A percentile compares a stretch with the other conserved stretches of the same genome.
These are phyloP conservation scores for Ganoderma lingzhi DNA, from an alignment of 1,284 basidiomycete species.

Conservation along the genomic window DNA sequence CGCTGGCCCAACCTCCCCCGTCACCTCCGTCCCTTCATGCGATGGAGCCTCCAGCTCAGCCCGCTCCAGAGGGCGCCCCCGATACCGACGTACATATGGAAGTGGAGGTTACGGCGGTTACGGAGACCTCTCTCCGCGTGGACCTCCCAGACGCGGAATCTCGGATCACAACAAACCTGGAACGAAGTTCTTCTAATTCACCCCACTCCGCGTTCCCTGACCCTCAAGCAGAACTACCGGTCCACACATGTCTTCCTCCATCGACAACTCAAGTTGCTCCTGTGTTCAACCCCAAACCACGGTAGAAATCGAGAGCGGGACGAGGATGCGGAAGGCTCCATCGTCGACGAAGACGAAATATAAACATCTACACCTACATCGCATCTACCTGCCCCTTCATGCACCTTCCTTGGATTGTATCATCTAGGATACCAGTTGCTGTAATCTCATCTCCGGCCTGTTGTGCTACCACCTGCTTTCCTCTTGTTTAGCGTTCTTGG, in stretches of 20 bases:
- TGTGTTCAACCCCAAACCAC: not conserved
- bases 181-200: not conserved
- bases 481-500: conserved; percentile 5
- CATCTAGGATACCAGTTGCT: not conserved
- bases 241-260: not conserved
- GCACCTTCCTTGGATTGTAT: conserved; percentile 2
- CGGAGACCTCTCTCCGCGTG: not conserved
- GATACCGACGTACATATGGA: not conserved
- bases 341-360: conserved; percentile 23
- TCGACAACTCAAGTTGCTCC: not conserved
- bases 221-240: not conserved
- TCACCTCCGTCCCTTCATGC: not conserved
- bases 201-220: not conserved
- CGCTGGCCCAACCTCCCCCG: not conserved
- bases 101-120: not conserved
- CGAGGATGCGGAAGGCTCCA: conserved; percentile 31
- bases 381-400: not conserved
- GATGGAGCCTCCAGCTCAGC: not conserved
- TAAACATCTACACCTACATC: not conserved
- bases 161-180: not conserved
- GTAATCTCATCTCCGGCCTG: not conserved
- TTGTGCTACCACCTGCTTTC: not conserved
- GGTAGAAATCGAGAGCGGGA: conserved; percentile 25
- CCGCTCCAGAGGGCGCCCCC: not conserved
- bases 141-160: not conserved